Percentiles rank a stretch among this genome's conserved stretches.
Evolutionary conservation across 2,329 filamentous ascomycete species (phyloP).

Genomic region (Xylariomycetidae sp.): DNA sequence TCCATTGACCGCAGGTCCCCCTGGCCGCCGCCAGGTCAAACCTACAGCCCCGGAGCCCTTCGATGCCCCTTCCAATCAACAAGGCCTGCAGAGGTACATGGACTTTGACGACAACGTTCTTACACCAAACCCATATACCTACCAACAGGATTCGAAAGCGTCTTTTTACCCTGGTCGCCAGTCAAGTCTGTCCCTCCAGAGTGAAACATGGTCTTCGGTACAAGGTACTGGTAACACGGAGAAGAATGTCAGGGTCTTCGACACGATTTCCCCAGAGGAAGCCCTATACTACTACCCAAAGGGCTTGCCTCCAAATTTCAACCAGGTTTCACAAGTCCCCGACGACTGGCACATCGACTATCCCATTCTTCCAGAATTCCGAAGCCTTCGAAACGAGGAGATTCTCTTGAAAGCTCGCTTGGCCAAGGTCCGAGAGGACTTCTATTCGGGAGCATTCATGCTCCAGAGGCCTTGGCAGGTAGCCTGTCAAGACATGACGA

Average conservation of each 20-base stretch:
- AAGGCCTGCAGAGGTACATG: conserved; percentile 17
- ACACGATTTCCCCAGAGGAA: conserved; percentile 26
- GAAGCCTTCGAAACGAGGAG: neutral
- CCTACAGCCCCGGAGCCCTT: conserved; percentile 37
- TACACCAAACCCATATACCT: conserved; percentile 9
- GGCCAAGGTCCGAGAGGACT: conserved; percentile 28
- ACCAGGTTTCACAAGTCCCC: conserved; percentile 9
- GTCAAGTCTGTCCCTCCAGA: conserved; percentile 6
- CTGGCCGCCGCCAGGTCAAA: conserved; percentile 46
- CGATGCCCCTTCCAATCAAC: conserved; percentile 28
- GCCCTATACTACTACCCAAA: conserved; percentile 26
- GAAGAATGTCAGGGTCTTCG: conserved; percentile 16
- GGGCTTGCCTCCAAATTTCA: conserved; percentile 27
- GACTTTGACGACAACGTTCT: conserved; percentile 15
- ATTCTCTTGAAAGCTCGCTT: conserved; percentile 18
- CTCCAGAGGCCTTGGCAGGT: conserved; percentile 29
- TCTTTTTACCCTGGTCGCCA: conserved; percentile 8
- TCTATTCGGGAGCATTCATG: conserved; percentile 35
- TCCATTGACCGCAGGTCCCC: conserved; percentile 51
- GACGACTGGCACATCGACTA: conserved; percentile 20
- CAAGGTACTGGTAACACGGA: conserved; percentile 1
- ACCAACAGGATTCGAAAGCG: conserved; percentile 3
- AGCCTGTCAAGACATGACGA: conserved; percentile 26
- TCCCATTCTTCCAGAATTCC: conserved; percentile 6
- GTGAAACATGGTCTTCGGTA: conserved; percentile 7